Evolutionary conservation across 345 rosid species (phyloP), one percentile per base, ranked within the genome.

Genomic region (Erysimum cheiranthoides): DNA sequence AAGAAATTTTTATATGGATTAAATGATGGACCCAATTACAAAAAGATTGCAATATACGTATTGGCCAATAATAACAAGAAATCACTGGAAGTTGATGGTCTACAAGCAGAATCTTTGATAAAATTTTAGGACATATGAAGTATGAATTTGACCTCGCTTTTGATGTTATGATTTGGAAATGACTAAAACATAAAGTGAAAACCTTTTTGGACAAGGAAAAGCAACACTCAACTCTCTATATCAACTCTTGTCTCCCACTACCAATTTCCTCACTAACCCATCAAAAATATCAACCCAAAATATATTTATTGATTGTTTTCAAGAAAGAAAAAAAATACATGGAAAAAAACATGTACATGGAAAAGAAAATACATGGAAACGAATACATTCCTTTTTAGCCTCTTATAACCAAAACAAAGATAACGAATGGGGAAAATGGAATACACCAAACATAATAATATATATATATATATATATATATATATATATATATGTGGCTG

Each of bases 21-120:
- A 42, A 18, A 42, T 34, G 21, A 34, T 59, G 66, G 58, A 59
- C 49, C 66, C 66, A 21, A 14, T 5, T 46, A 27, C 46, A 45
- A 35, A 34, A 70, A 58, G 45, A 32, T 45, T 45, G 67, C 38
- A 32, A 25, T 71, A 45, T 47, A n/a, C n/a, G n/a, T n/a, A 58
- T 13, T 58, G 53, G 45, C 36, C 59, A 74, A 56, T 61, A 49
- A 71, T 36, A 46, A 38, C 11, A 27, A 14, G 72, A 38, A 59
- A 69, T 42, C 75, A 69, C 70, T 76, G 69, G 65, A 76, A 70
- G 58, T 69, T 76, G 75, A 76, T 62, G 34, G 79, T 61, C 70
- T 69, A 53, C 35, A 76, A 61, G 51, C 34, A 76, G 79, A 61
- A 76, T 61, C 57, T 50, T 53, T 45, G 25, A 68, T 51, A 11